Evolutionary conservation across 768 basidiomycete species (phyloP).

Genomic region (Hemileccinum impolitum): DNA sequence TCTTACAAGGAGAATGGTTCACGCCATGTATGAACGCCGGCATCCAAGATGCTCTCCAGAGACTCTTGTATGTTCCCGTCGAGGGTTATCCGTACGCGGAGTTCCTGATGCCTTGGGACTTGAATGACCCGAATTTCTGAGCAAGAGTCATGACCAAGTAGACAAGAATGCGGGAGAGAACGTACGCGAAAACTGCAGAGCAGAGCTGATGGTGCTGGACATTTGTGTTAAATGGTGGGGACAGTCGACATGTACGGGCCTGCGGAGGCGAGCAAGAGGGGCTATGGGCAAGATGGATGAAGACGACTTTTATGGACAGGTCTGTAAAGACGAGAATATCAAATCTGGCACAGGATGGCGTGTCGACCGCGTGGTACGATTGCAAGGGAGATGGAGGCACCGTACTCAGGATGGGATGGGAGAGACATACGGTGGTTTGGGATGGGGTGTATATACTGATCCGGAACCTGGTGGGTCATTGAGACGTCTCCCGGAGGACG

Average conservation of each 20-base stretch:
- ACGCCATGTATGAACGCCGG: constrained; percentile 26
- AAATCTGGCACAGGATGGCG: constrained; percentile 33
- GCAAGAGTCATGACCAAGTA: not conserved
- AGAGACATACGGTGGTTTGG: constrained; percentile 10
- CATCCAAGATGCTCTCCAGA: constrained; percentile 24
- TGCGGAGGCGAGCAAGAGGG: constrained; percentile 27
- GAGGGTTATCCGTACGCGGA: constrained; percentile 24
- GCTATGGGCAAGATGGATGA: constrained; percentile 31
- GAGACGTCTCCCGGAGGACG: constrained; percentile 24
- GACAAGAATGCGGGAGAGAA: not conserved
- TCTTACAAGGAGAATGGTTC: constrained; percentile 30
- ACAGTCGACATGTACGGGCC: constrained; percentile 22
- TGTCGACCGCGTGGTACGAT: constrained; percentile 28
- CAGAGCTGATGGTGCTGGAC: constrained; percentile 13
- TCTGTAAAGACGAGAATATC: constrained; percentile 22
- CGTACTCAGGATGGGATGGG: constrained; percentile 20
- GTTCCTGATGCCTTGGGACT: constrained; percentile 23
- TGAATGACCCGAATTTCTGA: constrained; percentile 23
- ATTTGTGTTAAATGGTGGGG: constrained; percentile 12
- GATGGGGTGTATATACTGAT: constrained; percentile 28
- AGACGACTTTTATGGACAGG: constrained; percentile 24
- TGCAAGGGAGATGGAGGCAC: constrained; percentile 12
- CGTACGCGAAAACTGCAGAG: constrained; percentile 28
- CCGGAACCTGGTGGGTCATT: constrained; percentile 29
- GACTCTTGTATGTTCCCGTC: constrained; percentile 30